Base-by-base conservation (phyloP, 495 filamentous ascomycete genomes). In the Sporormia fimetaria region DNA sequence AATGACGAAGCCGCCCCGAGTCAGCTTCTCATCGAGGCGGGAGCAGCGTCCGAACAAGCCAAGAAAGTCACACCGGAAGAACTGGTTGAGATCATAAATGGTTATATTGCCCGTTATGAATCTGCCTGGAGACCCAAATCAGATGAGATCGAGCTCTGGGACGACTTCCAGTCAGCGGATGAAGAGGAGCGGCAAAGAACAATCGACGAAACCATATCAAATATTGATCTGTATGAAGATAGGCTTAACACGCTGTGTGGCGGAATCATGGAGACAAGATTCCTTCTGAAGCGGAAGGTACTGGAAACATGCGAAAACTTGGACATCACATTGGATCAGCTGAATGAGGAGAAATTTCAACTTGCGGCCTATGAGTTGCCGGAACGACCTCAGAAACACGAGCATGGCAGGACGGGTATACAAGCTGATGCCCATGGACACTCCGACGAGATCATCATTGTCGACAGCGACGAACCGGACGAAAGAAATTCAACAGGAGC, bases 1-100 rank as follows among this genome's bases (percentile, higher is more conserved):
- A 0, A 81, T 67, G 72, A 57, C 9, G 83, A 87, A 47, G 78
- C 79, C 7, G 59, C n/a, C n/a, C n/a, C n/a, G n/a, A n/a, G n/a
- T n/a, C n/a, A n/a, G n/a, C n/a, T n/a, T n/a, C n/a, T n/a, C 34
- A 31, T 30, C 25, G 42, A n/a, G 47, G 46, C 6, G 43, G 44
- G 3, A 51, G 42, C 25, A 37, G 35, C 5, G 65, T 30, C 57
- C 69, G 12, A 61, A 71, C 33, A 47, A 39, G 9, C 71, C 67
- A 33, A 79, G 78, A 0, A 72, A 68, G 44, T 60, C 49, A n/a
- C 43, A 79, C 8, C 92, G 84, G 83, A 63, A 59, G 11, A 63
- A 52, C 20, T 42, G 7, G 28, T 23, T 12, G 21, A 33, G 3
- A 31, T 33, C 6, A 33, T 42, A 9, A 42, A 42, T 12, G 39